Evolutionary conservation across 345 rosid species (phyloP).

Genomic region (Euclidium syriacum): DNA sequence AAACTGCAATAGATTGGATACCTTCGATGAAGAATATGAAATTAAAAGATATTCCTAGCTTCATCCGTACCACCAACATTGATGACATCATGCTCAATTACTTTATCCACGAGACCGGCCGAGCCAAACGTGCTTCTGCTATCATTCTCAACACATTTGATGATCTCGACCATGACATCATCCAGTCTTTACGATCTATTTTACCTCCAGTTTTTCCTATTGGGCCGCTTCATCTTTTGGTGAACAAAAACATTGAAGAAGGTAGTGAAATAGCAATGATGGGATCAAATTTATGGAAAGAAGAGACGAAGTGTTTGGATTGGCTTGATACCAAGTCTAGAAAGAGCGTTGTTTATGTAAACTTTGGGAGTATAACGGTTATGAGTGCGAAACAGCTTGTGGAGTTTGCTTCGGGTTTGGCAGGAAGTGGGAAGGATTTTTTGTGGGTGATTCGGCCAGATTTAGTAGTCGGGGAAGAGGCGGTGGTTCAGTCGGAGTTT

Average conservation of each 20-base stretch:
- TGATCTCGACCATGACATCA: constrained; percentile 34
- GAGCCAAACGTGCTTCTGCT: constrained; percentile 40
- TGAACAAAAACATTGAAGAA: constrained; percentile 12
- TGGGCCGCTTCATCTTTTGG: constrained; percentile 44
- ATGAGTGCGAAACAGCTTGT: constrained; percentile 35
- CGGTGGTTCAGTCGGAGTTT: constrained; percentile 41
- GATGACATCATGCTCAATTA: constrained; percentile 31
- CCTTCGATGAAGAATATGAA: constrained; percentile 41
- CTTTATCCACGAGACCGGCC: neutral
- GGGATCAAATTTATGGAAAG: constrained; percentile 52
- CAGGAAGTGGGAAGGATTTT: constrained; percentile 43
- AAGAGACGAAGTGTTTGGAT: constrained; percentile 39
- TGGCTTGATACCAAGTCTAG: constrained; percentile 46
- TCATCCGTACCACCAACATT: constrained; percentile 40
- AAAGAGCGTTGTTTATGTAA: constrained; percentile 52
- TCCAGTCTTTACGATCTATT: constrained; percentile 29
- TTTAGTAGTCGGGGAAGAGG: constrained; percentile 40
- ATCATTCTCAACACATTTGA: constrained; percentile 48
- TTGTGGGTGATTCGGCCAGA: constrained; percentile 61
- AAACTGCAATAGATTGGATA: constrained; percentile 46
- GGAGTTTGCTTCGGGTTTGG: constrained; percentile 71
- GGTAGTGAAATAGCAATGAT: constrained; percentile 16
- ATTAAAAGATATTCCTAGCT: constrained; percentile 41
- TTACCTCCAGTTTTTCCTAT: constrained; percentile 39
- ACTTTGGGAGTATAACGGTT: constrained; percentile 62